Evolutionary conservation across 2,329 filamentous ascomycete species (phyloP).

Genomic region (Zasmidium angulare): DNA sequence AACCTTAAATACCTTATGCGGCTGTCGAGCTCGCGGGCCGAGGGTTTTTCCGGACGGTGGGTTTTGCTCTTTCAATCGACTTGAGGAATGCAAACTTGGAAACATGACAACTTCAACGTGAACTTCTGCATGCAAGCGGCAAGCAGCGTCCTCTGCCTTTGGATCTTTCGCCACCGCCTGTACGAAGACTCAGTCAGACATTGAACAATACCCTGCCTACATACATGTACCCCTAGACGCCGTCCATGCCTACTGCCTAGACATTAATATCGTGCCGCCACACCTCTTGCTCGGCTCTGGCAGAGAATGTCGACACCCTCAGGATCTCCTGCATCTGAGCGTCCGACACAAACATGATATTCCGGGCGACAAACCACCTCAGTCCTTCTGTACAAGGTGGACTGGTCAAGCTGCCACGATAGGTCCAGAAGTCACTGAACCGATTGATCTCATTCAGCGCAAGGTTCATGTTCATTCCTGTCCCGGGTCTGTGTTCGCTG

Average conservation of each 20-base stretch:
- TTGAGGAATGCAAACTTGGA: too few relatives aligned
- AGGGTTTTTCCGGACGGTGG: too few relatives aligned
- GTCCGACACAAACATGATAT: conserved; percentile 45
- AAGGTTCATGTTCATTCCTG: conserved; percentile 32
- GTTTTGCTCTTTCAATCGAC: too few relatives aligned
- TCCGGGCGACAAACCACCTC: conserved; percentile 46
- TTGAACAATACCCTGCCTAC: not conserved
- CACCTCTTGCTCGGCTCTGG: conserved; percentile 47
- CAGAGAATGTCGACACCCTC: conserved; percentile 46
- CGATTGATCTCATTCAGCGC: conserved; percentile 39
- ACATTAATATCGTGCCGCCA: conserved; percentile 51
- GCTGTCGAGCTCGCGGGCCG: not conserved
- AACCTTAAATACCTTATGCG: not conserved
- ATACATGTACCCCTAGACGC: not conserved
- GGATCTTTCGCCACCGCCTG: too few relatives aligned
- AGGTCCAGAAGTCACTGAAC: conserved; percentile 51
- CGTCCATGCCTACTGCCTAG: not conserved
- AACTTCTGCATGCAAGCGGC: too few relatives aligned
- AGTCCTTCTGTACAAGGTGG: conserved; percentile 51
- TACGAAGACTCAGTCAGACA: not conserved
- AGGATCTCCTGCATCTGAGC: conserved; percentile 51
- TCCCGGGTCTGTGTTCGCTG: conserved; percentile 1
- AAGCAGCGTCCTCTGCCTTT: not conserved
- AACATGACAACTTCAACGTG: too few relatives aligned
- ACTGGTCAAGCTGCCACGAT: conserved; percentile 48